Base-by-base conservation (phyloP, 164 flowering plant genomes). In the Liquidambar formosana region DNA sequence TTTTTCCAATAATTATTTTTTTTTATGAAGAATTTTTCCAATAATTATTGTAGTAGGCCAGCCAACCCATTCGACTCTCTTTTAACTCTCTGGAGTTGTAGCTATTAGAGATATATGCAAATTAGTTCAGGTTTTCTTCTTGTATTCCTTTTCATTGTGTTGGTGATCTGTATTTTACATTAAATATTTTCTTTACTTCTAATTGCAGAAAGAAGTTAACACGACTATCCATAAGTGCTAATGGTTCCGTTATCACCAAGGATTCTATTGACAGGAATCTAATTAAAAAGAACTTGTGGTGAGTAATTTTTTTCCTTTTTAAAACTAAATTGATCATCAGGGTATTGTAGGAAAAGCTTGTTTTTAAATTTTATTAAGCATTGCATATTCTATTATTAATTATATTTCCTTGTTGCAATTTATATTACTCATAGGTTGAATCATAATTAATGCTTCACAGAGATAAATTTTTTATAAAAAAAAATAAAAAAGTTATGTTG, bases 151-250 rank as follows among this genome's bases (percentile, higher is more conserved):
- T 22, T 44, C 33, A n/a, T 61, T 11, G 43, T 48, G 41, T 33
- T 33, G 41, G 41, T 33, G 41, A 33, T 33, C 41, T 46, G 23
- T 61, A 28, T 28, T 51, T 60, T 33, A 60, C 15, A 66, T n/a
- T 45, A 22, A 21, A 46, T 43, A 3, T 47, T 19, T 23, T 8
- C 28, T 64, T 28, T 63, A 18, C 23, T 28, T 48, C 65, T 33
- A 54, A 43, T 71, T 76, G 73, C 92, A 95, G 99, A 75, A 88
- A 89, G 78, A 90, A 86, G 83, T 72, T 87, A 75, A 88, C 98
- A n/a, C 74, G 86, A 23, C 75, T 95, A n/a, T 88, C 96, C 62
- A 88, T 95, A 59, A 86, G 78, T 86, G 97, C 99, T 44, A 93
- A 93, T 82, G 99, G 98, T 49, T 76, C 89, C 15, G 21, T 80